These are phyloP conservation scores for Wickerhamomyces chaumierensis DNA, from an alignment of 805 yeast species.

Conservation along the genomic window DNA sequence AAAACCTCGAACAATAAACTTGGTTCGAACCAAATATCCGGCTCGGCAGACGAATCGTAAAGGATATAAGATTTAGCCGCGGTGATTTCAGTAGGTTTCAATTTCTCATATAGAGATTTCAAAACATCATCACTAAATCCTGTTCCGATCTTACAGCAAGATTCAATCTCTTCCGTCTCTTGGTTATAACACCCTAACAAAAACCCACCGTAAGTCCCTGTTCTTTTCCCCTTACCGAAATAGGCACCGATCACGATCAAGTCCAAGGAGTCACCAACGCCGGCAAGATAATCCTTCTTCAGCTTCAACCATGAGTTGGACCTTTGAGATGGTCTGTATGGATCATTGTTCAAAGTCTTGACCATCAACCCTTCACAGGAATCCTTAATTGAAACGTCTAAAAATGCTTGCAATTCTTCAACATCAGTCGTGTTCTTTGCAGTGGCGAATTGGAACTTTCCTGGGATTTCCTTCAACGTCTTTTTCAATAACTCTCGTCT, in stretches of 20 bases:
- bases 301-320: slow-evolving; percentile 92
- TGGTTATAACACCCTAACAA: slow-evolving; percentile 81
- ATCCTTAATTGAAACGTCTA: slow-evolving; percentile 83
- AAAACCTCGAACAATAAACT: slow-evolving; percentile 73
- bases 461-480: slow-evolving; percentile 50
- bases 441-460: slow-evolving; percentile 77
- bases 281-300: slow-evolving; percentile 89
- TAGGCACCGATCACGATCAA: slow-evolving; percentile 91
- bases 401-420: slow-evolving; percentile 69
- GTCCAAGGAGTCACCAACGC: slow-evolving; percentile 93
- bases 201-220: slow-evolving; percentile 93
- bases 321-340: slow-evolving; percentile 92
- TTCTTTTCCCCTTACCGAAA: slow-evolving; percentile 87
- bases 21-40: slow-evolving; percentile 95
- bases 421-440: slow-evolving; percentile 54
- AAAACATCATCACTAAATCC: slow-evolving; percentile 87
- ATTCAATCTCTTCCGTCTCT: slow-evolving; percentile 87
- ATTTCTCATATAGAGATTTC: slow-evolving; percentile 41
- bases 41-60: slow-evolving; percentile 63
- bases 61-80: slow-evolving; percentile 58
- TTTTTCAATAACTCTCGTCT: slow-evolving; percentile 53
- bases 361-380: slow-evolving; percentile 96
- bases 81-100: slow-evolving; percentile 56
- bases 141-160: slow-evolving; percentile 95
- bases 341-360: slow-evolving; percentile 71